A percentile compares a stretch with the other conserved stretches of the same genome.
Conservation (phyloP, 73 alveolate species). For the Paramecium sonneborni region DNA sequence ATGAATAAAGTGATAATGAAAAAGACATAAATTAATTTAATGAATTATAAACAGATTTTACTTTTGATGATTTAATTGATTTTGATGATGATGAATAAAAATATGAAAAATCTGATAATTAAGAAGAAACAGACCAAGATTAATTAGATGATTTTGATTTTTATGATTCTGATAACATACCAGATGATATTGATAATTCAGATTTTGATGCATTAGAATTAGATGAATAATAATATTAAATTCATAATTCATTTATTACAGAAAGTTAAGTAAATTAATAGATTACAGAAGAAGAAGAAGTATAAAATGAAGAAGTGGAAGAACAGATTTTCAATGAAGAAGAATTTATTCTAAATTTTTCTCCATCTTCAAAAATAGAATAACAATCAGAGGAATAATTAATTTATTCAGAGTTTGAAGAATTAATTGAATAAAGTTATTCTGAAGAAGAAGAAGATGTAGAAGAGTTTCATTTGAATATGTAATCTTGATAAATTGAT, state of each 20-base stretch:
- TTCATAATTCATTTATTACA: neutral
- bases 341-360: neutral
- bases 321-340: neutral
- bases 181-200: neutral
- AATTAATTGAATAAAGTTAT: neutral
- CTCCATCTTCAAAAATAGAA: neutral
- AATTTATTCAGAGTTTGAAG: neutral
- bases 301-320: neutral
- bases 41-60: neutral
- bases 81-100: neutral
- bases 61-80: slow-evolving; percentile 3
- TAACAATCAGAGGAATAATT: neutral
- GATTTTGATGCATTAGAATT: neutral
- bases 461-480: neutral
- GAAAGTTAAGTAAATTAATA: neutral
- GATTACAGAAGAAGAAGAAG: neutral
- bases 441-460: neutral
- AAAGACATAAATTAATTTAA: neutral
- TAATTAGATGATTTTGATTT: neutral
- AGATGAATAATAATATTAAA: neutral
- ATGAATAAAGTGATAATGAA: neutral
- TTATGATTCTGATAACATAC: neutral
- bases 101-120: neutral
- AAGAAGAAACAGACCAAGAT: neutral
- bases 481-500: neutral